Evolutionary conservation across 208 protist genomes (phyloP).

Genomic region (Crithidia mellificae): DNA sequence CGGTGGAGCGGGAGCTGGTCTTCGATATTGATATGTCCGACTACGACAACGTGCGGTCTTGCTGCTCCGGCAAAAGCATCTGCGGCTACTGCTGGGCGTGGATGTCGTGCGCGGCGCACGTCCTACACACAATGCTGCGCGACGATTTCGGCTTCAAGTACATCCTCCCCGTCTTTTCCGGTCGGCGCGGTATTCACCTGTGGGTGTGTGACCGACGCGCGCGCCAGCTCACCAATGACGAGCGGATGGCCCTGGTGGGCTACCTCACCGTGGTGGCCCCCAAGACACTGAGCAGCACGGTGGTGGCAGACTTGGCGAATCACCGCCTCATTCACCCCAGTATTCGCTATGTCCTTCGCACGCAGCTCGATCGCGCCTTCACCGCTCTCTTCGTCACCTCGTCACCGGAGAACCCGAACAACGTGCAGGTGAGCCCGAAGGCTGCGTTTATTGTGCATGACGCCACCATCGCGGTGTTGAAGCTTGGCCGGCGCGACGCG

Average conservation of each 20-base stretch:
- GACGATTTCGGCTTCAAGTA: constrained; percentile 98
- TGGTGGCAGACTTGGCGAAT: constrained; percentile 72
- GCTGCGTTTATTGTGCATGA: constrained; percentile 75
- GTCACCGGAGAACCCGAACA: constrained; percentile 69
- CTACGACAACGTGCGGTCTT: constrained; percentile 98
- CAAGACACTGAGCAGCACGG: constrained; percentile 51
- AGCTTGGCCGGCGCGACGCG: constrained; percentile 65
- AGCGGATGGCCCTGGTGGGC: constrained; percentile 86
- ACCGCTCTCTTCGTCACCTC: constrained; percentile 68
- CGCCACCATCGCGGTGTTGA: constrained; percentile 64
- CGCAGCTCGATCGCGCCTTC: constrained; percentile 65
- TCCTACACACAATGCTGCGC: constrained; percentile 84
- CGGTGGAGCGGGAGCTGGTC: constrained; percentile 96
- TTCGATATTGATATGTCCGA: constrained; percentile 99
- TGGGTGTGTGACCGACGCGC: constrained; percentile 98
- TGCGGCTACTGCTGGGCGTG: constrained; percentile 98
- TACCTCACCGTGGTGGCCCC: constrained; percentile 90
- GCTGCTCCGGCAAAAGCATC: constrained; percentile 94
- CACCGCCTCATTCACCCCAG: constrained; percentile 83
- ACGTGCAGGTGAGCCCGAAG: constrained; percentile 49
- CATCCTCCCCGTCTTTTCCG: constrained; percentile 98
- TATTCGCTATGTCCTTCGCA: constrained; percentile 55
- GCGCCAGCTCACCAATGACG: constrained; percentile 87
- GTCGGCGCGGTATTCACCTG: constrained; percentile 98
- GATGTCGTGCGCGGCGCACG: constrained; percentile 93